These are phyloP conservation scores for Macadamia tetraphylla DNA, from an alignment of 164 flowering plant species.

Conservation along the genomic window DNA sequence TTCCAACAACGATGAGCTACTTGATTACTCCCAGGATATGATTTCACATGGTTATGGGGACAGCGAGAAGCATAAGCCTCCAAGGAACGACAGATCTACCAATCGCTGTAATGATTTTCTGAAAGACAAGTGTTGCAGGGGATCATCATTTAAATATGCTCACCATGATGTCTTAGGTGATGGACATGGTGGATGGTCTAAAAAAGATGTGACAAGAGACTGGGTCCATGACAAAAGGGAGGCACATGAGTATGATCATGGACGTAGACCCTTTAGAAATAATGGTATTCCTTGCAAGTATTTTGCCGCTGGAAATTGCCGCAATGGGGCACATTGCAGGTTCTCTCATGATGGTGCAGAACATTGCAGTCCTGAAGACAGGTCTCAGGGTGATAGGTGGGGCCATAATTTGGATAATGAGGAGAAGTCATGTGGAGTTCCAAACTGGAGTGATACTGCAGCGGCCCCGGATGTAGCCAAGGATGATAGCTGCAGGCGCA, in stretches of 20 bases:
- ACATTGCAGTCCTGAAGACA: conserved; percentile 25
- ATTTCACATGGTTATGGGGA: conserved; percentile 11
- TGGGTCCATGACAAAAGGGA: conserved; percentile 30
- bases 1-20: conserved; percentile 20
- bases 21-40: conserved; percentile 19
- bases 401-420: conserved; percentile 3
- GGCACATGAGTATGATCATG: conserved; percentile 28
- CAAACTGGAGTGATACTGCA: conserved; percentile 13
- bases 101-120: conserved; percentile 33
- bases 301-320: conserved; percentile 63
- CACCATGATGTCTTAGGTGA: conserved; percentile 37
- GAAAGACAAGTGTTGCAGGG: conserved; percentile 44
- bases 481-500: conserved; percentile 20
- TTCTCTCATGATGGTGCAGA: conserved; percentile 51
- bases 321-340: conserved; percentile 54
- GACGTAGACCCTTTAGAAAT: conserved; percentile 26
- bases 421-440: conserved; percentile 1
- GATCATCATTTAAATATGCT: conserved; percentile 45
- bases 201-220: conserved; percentile 22
- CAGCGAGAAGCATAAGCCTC: conserved; percentile 20
- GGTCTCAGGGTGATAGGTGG: conserved; percentile 25
- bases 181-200: conserved; percentile 18
- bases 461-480: conserved; percentile 27
- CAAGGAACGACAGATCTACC: conserved; percentile 23
- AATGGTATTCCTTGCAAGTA: conserved; percentile 49